A percentile compares a stretch with the other conserved stretches of the same genome.
Conservation (phyloP, 352 stramenopile species). For the Plasmopara muralis region DNA sequence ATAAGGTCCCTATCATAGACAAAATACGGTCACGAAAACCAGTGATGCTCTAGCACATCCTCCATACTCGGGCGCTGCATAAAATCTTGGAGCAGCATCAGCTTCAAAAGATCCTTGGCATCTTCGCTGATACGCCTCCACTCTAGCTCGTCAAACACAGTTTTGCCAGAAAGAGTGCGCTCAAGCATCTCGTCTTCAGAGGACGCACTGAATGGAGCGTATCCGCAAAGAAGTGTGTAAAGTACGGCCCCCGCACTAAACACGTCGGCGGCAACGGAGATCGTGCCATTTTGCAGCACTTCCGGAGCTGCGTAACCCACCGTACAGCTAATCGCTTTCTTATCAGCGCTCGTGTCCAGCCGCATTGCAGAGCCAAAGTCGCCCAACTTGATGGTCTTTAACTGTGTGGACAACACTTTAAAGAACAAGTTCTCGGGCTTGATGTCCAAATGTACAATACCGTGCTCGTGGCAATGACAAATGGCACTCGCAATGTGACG, state of each 20-base stretch:
- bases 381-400: constrained; percentile 52
- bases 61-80: constrained; percentile 46
- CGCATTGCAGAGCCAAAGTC: constrained; percentile 66
- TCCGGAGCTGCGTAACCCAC: constrained; percentile 73
- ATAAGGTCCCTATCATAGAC: constrained; percentile 16
- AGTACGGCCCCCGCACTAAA: constrained; percentile 70
- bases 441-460: constrained; percentile 67
- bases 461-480: constrained; percentile 46
- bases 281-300: constrained; percentile 40
- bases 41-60: constrained; percentile 58
- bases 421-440: constrained; percentile 82
- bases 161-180: constrained; percentile 38
- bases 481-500: constrained; percentile 46
- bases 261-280: constrained; percentile 61
- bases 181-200: constrained; percentile 61
- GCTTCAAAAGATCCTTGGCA: constrained; percentile 51
- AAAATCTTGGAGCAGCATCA: constrained; percentile 48
- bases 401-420: constrained; percentile 35
- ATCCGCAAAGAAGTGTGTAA: constrained; percentile 60
- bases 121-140: constrained; percentile 43
- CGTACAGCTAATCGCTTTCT: constrained; percentile 51
- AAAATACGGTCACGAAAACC: constrained; percentile 39
- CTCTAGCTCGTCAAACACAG: constrained; percentile 49
- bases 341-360: constrained; percentile 30
- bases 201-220: constrained; percentile 52